Evolutionary conservation across 805 yeast species (phyloP), one percentile per base, ranked within the genome.

Genomic region (Yamadazyma nakazawae): DNA sequence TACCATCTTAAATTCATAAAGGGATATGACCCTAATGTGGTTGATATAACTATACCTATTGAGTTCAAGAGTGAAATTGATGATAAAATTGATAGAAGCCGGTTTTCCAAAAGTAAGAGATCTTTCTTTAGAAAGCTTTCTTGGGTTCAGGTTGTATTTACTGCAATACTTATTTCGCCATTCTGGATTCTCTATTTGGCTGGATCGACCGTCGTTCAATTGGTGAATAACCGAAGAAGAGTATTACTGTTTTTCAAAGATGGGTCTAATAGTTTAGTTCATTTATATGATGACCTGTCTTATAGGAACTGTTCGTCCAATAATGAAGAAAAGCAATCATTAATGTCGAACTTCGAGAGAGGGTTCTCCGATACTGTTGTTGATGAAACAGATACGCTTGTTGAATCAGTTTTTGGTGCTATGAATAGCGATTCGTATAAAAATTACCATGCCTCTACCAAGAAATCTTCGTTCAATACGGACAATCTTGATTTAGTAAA

Each of bases 341-440:
- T 47, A 9, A 30, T 55, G 17, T 48, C 45, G 17, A 42, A 40
- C 5, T 39, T 58, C 18, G 62, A 57, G 35, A 38, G 44, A 26
- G 57, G 54, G 12, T 32, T 60, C 30, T 35, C 55, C 6, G 54
- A 56, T 25, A 70, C 74, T 14, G 63, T 84, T 18, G 76, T 75
- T 26, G 87, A 82, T 52, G 81, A 78, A 47, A 80, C 84, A 13
- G 90, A 84, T 50, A 75, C 67, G 21, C 74, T 85, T 45, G 76
- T 86, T 53, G 89, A 84, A 50, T 77, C 84, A 14, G 74, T 81
- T 13, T 81, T 77, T 58, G 80, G 74, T 48, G 86, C 85, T 1
- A 74, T 81, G 62, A 71, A 77, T 5, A 69, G 68, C 51, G 71
- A 59, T 37, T 47, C 50, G 18, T 52, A 56, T 34, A 48, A 54